Evolutionary conservation across 2,329 filamentous ascomycete species (phyloP).

Genomic region (Hypoxylon sp.): DNA sequence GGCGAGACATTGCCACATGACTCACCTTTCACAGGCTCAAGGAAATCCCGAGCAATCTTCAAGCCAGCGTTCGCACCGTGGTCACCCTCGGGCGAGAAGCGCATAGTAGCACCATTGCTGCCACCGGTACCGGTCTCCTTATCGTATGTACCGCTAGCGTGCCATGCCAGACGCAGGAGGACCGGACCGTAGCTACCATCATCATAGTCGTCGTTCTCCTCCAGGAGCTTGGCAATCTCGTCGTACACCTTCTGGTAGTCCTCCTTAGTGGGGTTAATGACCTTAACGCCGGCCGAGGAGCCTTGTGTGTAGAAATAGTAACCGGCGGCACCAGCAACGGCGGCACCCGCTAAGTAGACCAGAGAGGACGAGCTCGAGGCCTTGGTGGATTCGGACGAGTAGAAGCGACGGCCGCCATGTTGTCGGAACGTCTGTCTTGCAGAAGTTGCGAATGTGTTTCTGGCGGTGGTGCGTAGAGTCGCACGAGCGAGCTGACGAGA

Average conservation of each 20-base stretch:
- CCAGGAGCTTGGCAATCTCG: slow-evolving; percentile 81
- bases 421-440: slow-evolving; percentile 80
- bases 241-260: slow-evolving; percentile 98
- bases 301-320: slow-evolving; percentile 76
- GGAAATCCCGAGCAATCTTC: slow-evolving; percentile 88
- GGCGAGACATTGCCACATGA: slow-evolving; percentile 11
- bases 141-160: slow-evolving; percentile 93
- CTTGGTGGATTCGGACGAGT: slow-evolving; percentile 78
- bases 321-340: slow-evolving; percentile 73
- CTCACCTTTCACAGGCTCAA: slow-evolving; percentile 85
- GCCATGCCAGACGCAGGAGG: slow-evolving; percentile 92
- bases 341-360: slow-evolving; percentile 72
- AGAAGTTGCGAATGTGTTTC: slow-evolving; percentile 71
- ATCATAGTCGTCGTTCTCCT: slow-evolving; percentile 95
- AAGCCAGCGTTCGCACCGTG: slow-evolving; percentile 97
- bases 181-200: slow-evolving; percentile 97
- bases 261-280: slow-evolving; percentile 81
- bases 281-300: slow-evolving; percentile 64
- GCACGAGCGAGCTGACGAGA: slow-evolving; percentile 70
- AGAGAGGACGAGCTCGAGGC: slow-evolving; percentile 64
- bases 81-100: slow-evolving; percentile 88
- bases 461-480: slow-evolving; percentile 71
- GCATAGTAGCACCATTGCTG: slow-evolving; percentile 97
- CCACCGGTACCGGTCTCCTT: slow-evolving; percentile 89
- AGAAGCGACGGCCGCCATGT: slow-evolving; percentile 81